Evolutionary conservation across 1,284 basidiomycete genomes (phyloP).

Genomic region (Cerrena zonata): DNA sequence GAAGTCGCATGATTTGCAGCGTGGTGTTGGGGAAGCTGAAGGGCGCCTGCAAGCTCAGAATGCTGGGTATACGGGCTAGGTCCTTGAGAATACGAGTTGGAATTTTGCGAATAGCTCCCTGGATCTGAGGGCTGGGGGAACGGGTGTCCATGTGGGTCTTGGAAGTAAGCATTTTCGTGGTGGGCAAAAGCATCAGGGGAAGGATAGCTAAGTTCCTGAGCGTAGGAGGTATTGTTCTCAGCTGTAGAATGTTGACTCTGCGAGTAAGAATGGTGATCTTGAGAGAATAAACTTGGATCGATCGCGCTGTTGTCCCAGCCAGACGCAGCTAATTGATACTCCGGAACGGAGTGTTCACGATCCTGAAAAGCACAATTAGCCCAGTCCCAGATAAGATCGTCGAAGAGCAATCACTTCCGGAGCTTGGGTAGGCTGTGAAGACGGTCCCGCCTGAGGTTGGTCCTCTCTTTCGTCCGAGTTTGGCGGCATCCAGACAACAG

Average conservation of each 20-base stretch:
- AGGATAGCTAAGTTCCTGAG: background rate
- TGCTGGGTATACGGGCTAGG: background rate
- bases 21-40: slow-evolving; percentile 5
- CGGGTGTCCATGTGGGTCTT: background rate
- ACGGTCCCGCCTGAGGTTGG: slow-evolving; percentile 4
- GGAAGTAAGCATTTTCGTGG: background rate
- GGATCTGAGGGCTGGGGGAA: background rate
- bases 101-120: background rate
- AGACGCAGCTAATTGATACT: slow-evolving; percentile 10
- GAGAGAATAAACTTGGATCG: slow-evolving; percentile 24
- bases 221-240: background rate
- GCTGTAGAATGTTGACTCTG: background rate
- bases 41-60: slow-evolving; percentile 24
- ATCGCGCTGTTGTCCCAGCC: slow-evolving; percentile 21
- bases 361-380: slow-evolving; percentile 8
- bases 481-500: slow-evolving; percentile 27
- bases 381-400: slow-evolving; percentile 6
- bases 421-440: slow-evolving; percentile 6
- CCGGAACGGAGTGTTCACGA: slow-evolving; percentile 2
- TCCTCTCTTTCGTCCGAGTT: slow-evolving; percentile 15
- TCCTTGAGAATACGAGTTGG: background rate
- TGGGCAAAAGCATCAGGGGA: background rate
- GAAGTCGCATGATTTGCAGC: background rate
- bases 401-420: slow-evolving; percentile 1
- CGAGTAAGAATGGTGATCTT: slow-evolving; percentile 4